phyloP scores from a whole-genome alignment of 1,284 basidiomycete genomes.

The Pholiota adiposa region DNA sequence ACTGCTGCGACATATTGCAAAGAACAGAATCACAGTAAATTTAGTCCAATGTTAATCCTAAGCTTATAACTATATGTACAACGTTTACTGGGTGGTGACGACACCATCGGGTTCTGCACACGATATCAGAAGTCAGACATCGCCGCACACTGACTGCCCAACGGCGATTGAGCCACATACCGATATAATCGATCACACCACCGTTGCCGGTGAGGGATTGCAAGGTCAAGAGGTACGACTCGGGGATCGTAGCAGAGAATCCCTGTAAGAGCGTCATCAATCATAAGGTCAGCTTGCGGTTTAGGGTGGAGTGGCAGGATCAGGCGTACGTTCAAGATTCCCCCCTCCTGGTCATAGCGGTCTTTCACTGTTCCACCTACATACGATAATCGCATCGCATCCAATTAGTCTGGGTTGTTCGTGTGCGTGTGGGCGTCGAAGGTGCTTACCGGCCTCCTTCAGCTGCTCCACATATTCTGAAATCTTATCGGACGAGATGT shows the following conservation, averaged over 20 bases:
- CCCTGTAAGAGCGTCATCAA: constrained; percentile 19
- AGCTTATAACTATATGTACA: not conserved
- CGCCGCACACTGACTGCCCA: not conserved
- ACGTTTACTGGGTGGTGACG: constrained; percentile 18
- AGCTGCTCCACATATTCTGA: constrained; percentile 17
- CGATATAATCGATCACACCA: constrained; percentile 18
- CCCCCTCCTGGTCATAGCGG: constrained; percentile 14
- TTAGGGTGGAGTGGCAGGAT: not conserved
- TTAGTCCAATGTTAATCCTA: no score
- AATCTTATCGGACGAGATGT: constrained; percentile 18
- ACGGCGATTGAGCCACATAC: constrained; percentile 12
- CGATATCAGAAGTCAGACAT: not conserved
- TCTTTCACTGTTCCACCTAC: constrained; percentile 17
- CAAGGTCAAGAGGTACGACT: constrained; percentile 13
- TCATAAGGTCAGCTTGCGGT: not conserved
- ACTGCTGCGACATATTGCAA: no score
- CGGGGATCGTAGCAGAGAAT: constrained; percentile 21
- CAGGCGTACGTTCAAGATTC: constrained; percentile 19
- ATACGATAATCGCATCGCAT: not conserved
- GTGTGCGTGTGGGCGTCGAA: no score
- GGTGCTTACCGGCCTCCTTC: constrained; percentile 14
- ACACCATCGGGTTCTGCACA: constrained; percentile 19
- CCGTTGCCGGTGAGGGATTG: constrained; percentile 5
- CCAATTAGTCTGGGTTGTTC: not conserved
- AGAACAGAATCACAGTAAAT: no score